Evolutionary conservation across 768 basidiomycete genomes (phyloP).

Genomic region (Pulveroboletus sp.): DNA sequence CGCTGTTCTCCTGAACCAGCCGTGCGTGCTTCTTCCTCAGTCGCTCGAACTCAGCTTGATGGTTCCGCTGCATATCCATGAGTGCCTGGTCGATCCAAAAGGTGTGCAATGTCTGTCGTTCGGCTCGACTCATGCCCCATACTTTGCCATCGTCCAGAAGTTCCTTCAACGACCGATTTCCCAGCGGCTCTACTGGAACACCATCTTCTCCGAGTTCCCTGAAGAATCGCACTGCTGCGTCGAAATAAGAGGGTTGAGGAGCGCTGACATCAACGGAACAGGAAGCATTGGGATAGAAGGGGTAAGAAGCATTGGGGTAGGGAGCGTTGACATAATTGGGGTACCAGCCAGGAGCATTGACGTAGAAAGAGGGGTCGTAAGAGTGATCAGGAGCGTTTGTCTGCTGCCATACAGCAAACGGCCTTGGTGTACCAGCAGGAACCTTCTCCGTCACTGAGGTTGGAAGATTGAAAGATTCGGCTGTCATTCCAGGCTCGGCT

Average conservation of each 20-base stretch:
- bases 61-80: slow-evolving; percentile 23
- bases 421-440: no score
- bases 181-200: slow-evolving; percentile 38
- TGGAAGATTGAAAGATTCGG: no score
- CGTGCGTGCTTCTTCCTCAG: slow-evolving; percentile 40
- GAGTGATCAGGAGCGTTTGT: no score
- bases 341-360: no score
- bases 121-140: slow-evolving; percentile 53
- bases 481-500: no score
- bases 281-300: no score
- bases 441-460: no score
- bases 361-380: no score
- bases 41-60: slow-evolving; percentile 40
- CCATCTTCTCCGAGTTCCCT: slow-evolving; percentile 30
- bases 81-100: slow-evolving; percentile 49
- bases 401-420: no score
- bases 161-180: slow-evolving; percentile 35
- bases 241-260: slow-evolving; percentile 19
- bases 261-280: no score
- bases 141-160: slow-evolving; percentile 38
- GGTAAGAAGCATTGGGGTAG: no score
- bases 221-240: slow-evolving; percentile 35
- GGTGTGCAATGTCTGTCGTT: slow-evolving; percentile 42
- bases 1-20: slow-evolving; percentile 33
- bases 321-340: no score